Percentiles rank a stretch among this genome's conserved stretches.
Evolutionary conservation across 1,284 basidiomycete genomes (phyloP).

Genomic region (Termitomyces sp.): DNA sequence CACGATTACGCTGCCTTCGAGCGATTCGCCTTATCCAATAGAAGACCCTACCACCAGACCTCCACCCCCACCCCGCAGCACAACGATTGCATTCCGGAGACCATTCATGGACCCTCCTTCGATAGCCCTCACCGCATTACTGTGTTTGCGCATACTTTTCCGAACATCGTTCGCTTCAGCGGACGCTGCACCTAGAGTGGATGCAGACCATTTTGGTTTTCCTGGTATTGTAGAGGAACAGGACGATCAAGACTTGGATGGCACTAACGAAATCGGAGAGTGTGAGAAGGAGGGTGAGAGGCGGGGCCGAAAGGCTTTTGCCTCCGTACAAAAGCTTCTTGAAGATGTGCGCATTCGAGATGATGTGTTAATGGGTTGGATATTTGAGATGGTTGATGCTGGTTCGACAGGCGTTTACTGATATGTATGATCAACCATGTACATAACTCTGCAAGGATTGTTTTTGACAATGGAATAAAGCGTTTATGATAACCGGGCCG

Average conservation of each 20-base stretch:
- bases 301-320: slow-evolving; percentile 66
- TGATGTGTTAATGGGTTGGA: slow-evolving; percentile 69
- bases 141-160: slow-evolving; percentile 72
- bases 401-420: slow-evolving; percentile 22
- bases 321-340: slow-evolving; percentile 53
- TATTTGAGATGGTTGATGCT: slow-evolving; percentile 73
- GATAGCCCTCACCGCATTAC: slow-evolving; percentile 66
- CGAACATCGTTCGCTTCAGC: slow-evolving; percentile 65
- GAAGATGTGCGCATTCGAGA: slow-evolving; percentile 65
- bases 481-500: no score
- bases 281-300: slow-evolving; percentile 61
- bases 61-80: slow-evolving; percentile 57
- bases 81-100: slow-evolving; percentile 49
- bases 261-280: slow-evolving; percentile 28
- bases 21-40: slow-evolving; percentile 49
- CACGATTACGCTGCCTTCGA: slow-evolving; percentile 56
- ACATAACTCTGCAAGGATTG: background rate
- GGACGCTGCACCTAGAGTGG: slow-evolving; percentile 66
- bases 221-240: slow-evolving; percentile 67
- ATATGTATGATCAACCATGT: background rate
- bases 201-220: slow-evolving; percentile 79
- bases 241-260: slow-evolving; percentile 47
- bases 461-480: background rate
- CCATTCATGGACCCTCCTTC: slow-evolving; percentile 64
- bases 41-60: slow-evolving; percentile 57